Base-by-base conservation (phyloP, 495 filamentous ascomycete species). In the Trichoderma parareesei region DNA sequence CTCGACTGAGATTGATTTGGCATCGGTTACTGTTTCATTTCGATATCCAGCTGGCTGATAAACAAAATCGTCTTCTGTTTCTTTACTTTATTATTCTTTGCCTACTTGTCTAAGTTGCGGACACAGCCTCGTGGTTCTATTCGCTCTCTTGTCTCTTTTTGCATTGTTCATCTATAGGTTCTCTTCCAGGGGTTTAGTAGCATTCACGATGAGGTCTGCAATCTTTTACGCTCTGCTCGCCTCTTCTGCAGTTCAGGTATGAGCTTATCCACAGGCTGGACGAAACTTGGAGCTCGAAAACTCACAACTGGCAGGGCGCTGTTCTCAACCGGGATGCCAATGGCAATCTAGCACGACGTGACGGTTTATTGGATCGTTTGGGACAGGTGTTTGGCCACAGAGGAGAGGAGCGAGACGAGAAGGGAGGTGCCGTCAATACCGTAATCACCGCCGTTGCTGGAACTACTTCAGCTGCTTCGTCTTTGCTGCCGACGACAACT, bases 21-120 rank as follows among this genome's bases (percentile, higher is more conserved):
- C 53, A 57, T 57, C 53, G 53, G 33, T 57, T 27, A 57, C 37
- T 57, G 53, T 18, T 57, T 57, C 37, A 4, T 35, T 57, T 57
- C 53, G 33, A 57, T 57, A 33, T 57, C 33, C 53, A 57, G 53
- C 53, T 57, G 53, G 53, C 53, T 57, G 53, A 57, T 9, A 57
- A 57, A 14, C 5, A 57, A 57, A 11, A 35, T 57, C 53, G 40
- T 41, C 4, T 57, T 14, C 6, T 37, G 13, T 35, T 37, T 57
- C 33, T 35, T 57, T 27, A 18, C 16, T 27, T 9, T 9, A 11
- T 14, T 35, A 20, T 35, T 57, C 20, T 37, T 27, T 3, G n/a
- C 9, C 11, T 13, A 1, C 11, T 57, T 33, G 9, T 27, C 27
- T 27, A 27, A 14, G 18, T 57, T 57, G 20, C 11, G 27, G 53